Base-by-base conservation (phyloP, 306 rosid species). In the Acacia confusa region DNA sequence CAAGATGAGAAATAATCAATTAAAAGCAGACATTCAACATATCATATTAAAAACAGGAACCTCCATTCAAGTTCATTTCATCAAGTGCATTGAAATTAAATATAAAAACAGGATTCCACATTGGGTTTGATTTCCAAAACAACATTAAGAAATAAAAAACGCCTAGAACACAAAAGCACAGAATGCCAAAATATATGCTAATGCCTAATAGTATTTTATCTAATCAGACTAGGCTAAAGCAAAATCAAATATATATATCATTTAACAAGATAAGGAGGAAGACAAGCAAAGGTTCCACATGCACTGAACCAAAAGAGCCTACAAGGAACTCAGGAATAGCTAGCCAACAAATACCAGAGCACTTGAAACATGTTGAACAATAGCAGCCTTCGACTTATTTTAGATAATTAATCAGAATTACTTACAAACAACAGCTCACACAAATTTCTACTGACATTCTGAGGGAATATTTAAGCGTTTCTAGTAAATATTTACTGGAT, bases 391-490 rank as follows among this genome's bases (percentile, higher is more conserved):
- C 32, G 24, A 77, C 40, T 81, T 75, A 72, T 65, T 34, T 28
- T 66, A 40, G 20, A 61, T 15, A 11, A 74, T 27, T 10, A 17
- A 68, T 53, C 66, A 40, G 9, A 20, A 22, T 68, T 68, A 68
- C 78, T 45, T 13, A 57, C 81, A 76, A 48, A 75, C 50, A 84
- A 76, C 25, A 58, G 22, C 75, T 60, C 58, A 72, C 75, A 68
- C 47, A 74, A 73, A 40, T 27, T 45, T 63, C 58, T 75, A 43
- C 72, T 75, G 38, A 58, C 24, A 40, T 22, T 30, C 36, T 45
- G 50, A 0, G 2, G 50, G 50, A 45, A 45, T 45, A 45, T 45
- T 45, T 45, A 45, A 45, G 50, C 50, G 12, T 45, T 45, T 45
- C 50, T 45, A 2, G 15, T 45, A 45, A 45, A 45, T 45, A 45